These are phyloP conservation scores for Epichloe glyceriae DNA, from an alignment of 2,329 filamentous ascomycete genomes.

Conservation along the genomic window DNA sequence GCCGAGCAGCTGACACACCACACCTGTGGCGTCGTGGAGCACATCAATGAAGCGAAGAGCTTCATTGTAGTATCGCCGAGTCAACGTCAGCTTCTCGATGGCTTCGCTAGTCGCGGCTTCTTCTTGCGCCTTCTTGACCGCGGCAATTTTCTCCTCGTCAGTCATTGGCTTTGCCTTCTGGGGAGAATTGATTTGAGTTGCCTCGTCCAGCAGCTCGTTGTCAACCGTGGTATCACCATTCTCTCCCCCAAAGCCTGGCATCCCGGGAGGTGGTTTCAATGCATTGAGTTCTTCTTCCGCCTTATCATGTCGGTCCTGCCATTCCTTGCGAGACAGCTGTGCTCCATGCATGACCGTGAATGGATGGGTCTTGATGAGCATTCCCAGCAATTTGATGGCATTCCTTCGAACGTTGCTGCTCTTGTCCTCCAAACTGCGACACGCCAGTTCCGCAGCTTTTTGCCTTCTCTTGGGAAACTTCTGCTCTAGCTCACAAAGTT, in stretches of 20 bases:
- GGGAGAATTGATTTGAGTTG: conserved; percentile 64
- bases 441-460: conserved; percentile 73
- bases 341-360: conserved; percentile 87
- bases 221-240: conserved; percentile 59
- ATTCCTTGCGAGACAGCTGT: conserved; percentile 72
- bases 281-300: conserved; percentile 73
- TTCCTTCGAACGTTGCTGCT: conserved; percentile 95
- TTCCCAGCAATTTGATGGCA: conserved; percentile 81
- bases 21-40: conserved; percentile 66
- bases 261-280: conserved; percentile 67
- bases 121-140: conserved; percentile 67
- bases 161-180: conserved; percentile 56
- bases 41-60: conserved; percentile 89
- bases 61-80: conserved; percentile 83
- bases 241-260: conserved; percentile 46
- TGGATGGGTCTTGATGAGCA: conserved; percentile 84
- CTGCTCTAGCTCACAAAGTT: conserved; percentile 84
- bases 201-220: conserved; percentile 70
- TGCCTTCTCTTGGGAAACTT: conserved; percentile 91
- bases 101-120: conserved; percentile 82
- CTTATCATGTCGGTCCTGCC: conserved; percentile 68
- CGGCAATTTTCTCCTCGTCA: conserved; percentile 63
- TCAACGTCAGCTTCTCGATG: conserved; percentile 76
- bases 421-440: conserved; percentile 87
- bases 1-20: conserved; percentile 75